phyloP scores from a whole-genome alignment of 1,284 basidiomycete genomes.

The Pascua guehoae region DNA sequence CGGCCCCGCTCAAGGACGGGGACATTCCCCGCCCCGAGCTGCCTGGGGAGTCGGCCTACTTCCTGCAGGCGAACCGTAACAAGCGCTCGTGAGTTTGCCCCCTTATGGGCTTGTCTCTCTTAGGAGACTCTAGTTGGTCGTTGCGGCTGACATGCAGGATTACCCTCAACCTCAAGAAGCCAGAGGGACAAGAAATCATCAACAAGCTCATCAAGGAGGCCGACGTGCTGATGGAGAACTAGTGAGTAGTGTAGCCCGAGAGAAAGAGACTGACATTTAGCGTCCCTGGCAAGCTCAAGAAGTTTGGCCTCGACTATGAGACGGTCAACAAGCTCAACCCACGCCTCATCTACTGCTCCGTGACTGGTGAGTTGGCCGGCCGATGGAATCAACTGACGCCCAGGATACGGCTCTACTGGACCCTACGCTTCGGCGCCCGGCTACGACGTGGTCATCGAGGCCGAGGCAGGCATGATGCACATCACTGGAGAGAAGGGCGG shows the following conservation, averaged over 20 bases:
- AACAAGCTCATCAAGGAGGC: slow-evolving; percentile 67
- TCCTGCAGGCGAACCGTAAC: slow-evolving; percentile 82
- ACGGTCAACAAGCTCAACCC: slow-evolving; percentile 76
- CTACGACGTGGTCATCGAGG: slow-evolving; percentile 87
- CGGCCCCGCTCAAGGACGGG: slow-evolving; percentile 56
- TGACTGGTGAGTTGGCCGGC: slow-evolving; percentile 64
- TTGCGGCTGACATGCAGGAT: slow-evolving; percentile 48
- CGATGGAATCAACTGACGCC: not conserved
- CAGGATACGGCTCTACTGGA: slow-evolving; percentile 91
- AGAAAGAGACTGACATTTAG: slow-evolving; percentile 15
- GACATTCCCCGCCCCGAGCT: slow-evolving; percentile 58
- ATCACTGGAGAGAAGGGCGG: slow-evolving; percentile 89
- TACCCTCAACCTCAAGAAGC: slow-evolving; percentile 79
- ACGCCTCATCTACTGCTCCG: slow-evolving; percentile 78
- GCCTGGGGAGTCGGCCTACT: slow-evolving; percentile 90
- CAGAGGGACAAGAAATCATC: slow-evolving; percentile 73
- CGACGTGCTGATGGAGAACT: slow-evolving; percentile 88
- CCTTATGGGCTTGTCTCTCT: not conserved
- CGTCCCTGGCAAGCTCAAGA: slow-evolving; percentile 66
- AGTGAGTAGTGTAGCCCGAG: slow-evolving; percentile 49
- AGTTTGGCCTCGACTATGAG: slow-evolving; percentile 81
- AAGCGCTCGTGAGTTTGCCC: slow-evolving; percentile 61
- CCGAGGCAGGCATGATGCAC: slow-evolving; percentile 89
- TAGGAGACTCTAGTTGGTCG: slow-evolving; percentile 4
- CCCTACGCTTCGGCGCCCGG: slow-evolving; percentile 78